Percentiles rank a stretch among this genome's conserved stretches.
These are phyloP conservation scores for Colletotrichum aenigma DNA, from an alignment of 2,329 filamentous ascomycete genomes.

Conservation along the genomic window DNA sequence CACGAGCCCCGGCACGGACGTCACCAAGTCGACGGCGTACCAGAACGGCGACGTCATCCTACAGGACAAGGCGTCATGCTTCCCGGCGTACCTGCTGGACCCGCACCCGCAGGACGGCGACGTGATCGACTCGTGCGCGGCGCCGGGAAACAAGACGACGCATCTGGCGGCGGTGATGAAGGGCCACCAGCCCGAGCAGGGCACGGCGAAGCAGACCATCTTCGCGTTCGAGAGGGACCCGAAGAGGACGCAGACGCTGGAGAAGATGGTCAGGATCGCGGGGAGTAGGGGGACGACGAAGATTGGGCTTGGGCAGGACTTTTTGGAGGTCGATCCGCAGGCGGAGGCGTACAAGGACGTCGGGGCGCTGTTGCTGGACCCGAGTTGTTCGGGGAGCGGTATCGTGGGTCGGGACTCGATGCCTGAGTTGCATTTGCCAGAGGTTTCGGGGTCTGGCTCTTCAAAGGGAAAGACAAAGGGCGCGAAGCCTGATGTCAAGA, in stretches of 20 bases:
- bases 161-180: constrained; percentile 81
- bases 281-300: constrained; percentile 70
- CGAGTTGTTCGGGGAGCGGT: constrained; percentile 93
- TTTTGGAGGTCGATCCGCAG: constrained; percentile 74
- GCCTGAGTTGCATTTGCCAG: constrained; percentile 67
- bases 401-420: constrained; percentile 89
- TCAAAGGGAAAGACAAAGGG: constrained; percentile 40
- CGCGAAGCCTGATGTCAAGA: constrained; percentile 33
- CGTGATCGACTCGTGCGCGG: constrained; percentile 90
- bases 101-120: constrained; percentile 71
- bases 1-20: constrained; percentile 71
- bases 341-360: constrained; percentile 70
- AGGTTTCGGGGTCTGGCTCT: constrained; percentile 30
- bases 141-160: constrained; percentile 97
- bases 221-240: constrained; percentile 82
- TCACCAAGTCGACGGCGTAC: constrained; percentile 78
- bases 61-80: constrained; percentile 97
- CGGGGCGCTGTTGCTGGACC: constrained; percentile 84
- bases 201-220: constrained; percentile 52
- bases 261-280: constrained; percentile 83
- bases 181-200: constrained; percentile 41
- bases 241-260: constrained; percentile 73
- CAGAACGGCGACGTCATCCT: constrained; percentile 79
- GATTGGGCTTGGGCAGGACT: constrained; percentile 79
- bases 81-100: constrained; percentile 87